Evolutionary conservation across 2,329 filamentous ascomycete genomes (phyloP).

Genomic region (Aspergillus aculeatus): DNA sequence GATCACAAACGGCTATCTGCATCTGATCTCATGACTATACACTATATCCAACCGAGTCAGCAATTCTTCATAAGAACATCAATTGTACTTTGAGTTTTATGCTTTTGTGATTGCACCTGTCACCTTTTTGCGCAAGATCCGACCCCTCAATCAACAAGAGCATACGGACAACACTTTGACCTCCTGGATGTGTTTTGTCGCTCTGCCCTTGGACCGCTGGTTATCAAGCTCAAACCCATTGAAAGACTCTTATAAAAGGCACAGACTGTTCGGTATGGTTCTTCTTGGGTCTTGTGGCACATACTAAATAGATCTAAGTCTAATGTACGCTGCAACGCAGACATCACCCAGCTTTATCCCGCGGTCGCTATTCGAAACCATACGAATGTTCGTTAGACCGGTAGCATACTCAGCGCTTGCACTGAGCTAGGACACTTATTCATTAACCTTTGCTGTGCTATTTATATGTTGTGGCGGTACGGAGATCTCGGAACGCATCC

Average conservation of each 20-base stretch:
- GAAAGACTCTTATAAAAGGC: slow-evolving; percentile 59
- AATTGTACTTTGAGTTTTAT: slow-evolving; percentile 16
- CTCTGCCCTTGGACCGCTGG: slow-evolving; percentile 54
- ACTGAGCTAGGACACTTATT: slow-evolving; percentile 57
- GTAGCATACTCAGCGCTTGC: slow-evolving; percentile 55
- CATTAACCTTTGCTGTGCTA: slow-evolving; percentile 53
- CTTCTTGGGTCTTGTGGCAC: slow-evolving; percentile 53
- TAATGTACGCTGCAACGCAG: slow-evolving; percentile 60
- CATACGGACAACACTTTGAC: slow-evolving; percentile 26
- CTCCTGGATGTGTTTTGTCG: slow-evolving; percentile 47
- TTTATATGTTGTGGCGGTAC: slow-evolving; percentile 37
- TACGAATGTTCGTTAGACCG: slow-evolving; percentile 58
- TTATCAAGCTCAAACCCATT: slow-evolving; percentile 49
- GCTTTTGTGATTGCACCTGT: too few relatives aligned
- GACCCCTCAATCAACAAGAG: slow-evolving; percentile 28
- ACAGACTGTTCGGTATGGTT: slow-evolving; percentile 38
- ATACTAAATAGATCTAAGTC: slow-evolving; percentile 65
- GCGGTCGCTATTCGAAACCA: slow-evolving; percentile 51
- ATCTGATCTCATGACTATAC: slow-evolving; percentile 21
- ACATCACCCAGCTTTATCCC: slow-evolving; percentile 53
- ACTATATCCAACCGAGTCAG: too few relatives aligned
- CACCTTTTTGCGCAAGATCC: slow-evolving; percentile 4
- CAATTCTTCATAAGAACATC: too few relatives aligned
- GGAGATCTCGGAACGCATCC: slow-evolving; percentile 19
- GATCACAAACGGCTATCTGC: slow-evolving; percentile 48